A percentile compares a stretch with the other conserved stretches of the same genome.
Conservation (phyloP, 331 rosid genomes). For the Ulmus americana region DNA sequence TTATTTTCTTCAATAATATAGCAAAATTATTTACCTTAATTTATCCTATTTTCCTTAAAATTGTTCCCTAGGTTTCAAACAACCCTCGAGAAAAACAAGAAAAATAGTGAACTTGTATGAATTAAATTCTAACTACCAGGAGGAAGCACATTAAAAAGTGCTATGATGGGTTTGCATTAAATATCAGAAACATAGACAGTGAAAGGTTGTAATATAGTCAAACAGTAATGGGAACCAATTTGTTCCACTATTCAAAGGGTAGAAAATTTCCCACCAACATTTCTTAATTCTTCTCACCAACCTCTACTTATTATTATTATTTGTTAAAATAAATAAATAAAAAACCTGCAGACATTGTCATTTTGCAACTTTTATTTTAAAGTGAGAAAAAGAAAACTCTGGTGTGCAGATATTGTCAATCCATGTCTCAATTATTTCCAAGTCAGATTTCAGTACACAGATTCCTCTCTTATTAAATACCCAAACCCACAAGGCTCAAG, state of each 20-base stretch:
- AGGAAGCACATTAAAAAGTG: slow-evolving; percentile 28
- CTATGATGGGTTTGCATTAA: slow-evolving; percentile 28
- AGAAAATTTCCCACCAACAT: neutral
- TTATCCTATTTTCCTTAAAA: no score
- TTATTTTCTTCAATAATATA: no score
- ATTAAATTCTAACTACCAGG: slow-evolving; percentile 36
- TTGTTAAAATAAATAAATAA: neutral
- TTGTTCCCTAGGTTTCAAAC: no score
- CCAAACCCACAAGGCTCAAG: neutral
- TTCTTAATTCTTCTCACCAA: slow-evolving; percentile 8
- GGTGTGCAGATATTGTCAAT: neutral
- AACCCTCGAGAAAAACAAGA: neutral
- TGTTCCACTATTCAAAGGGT: neutral
- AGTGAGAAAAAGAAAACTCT: no score
- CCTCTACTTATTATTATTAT: neutral
- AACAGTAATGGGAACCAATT: neutral
- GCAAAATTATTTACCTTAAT: no score
- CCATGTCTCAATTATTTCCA: neutral
- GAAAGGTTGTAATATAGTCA: neutral
- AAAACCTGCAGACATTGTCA: slow-evolving; percentile 2
- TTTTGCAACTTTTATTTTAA: neutral
- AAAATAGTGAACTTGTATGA: slow-evolving; percentile 9
- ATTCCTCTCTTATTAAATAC: neutral
- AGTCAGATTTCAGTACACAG: neutral
- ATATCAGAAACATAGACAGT: slow-evolving; percentile 9